Evolutionary conservation across 371 early-diverging fungal species (phyloP).

Genomic region (Rhizopus microsporus): DNA sequence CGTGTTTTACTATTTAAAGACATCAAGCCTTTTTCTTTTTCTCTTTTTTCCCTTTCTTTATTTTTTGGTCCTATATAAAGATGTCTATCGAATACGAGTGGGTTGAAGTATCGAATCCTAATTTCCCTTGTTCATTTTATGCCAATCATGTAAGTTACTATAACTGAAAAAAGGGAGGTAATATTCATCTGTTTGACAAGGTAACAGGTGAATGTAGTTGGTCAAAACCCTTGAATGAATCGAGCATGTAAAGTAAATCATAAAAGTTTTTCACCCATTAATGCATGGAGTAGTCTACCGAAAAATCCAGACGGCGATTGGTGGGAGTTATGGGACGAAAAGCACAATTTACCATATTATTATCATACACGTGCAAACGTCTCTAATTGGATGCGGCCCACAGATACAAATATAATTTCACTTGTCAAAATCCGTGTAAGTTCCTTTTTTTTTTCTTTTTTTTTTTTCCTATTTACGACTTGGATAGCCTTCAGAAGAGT

Average conservation of each 20-base stretch:
- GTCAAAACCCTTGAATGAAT: slow-evolving; percentile 4
- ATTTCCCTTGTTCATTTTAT: slow-evolving; percentile 12
- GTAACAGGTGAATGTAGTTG: slow-evolving; percentile 15
- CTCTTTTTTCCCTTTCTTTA: not conserved
- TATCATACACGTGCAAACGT: slow-evolving; percentile 82
- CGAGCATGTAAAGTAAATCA: slow-evolving; percentile 4
- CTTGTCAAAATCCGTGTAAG: slow-evolving; percentile 69
- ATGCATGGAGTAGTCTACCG: slow-evolving; percentile 21
- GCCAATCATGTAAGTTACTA: slow-evolving; percentile 13
- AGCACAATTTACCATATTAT: slow-evolving; percentile 81
- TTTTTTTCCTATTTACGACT: not conserved
- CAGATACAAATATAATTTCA: slow-evolving; percentile 73
- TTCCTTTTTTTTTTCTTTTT: slow-evolving; percentile 5
- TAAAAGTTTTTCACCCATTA: not conserved
- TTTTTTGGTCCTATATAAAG: not conserved
- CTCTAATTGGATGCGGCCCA: slow-evolving; percentile 88
- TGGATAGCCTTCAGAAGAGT: slow-evolving; percentile 17
- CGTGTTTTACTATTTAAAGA: not conserved
- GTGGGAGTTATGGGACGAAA: slow-evolving; percentile 94
- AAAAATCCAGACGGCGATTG: slow-evolving; percentile 76
- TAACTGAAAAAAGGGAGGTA: not conserved
- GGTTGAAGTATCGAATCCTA: slow-evolving; percentile 20
- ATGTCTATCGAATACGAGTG: slow-evolving; percentile 13
- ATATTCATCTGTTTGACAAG: slow-evolving; percentile 7
- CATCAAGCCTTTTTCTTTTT: not conserved